A percentile compares a stretch with the other conserved stretches of the same genome.
These are phyloP conservation scores for Coniferiporia weirii DNA, from an alignment of 1,284 basidiomycete species.

Conservation along the genomic window DNA sequence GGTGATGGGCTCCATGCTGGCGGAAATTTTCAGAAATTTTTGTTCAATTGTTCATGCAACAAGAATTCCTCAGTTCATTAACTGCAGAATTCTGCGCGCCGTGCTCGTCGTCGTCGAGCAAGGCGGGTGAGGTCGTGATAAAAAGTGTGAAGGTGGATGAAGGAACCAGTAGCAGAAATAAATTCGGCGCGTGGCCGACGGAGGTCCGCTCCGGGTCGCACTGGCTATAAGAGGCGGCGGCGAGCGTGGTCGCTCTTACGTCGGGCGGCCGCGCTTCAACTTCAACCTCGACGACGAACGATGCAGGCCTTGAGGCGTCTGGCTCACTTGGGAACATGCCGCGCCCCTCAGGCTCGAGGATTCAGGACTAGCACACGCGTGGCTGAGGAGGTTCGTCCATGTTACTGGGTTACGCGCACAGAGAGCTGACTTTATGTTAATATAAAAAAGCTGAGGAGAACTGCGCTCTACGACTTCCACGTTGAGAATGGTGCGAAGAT, in stretches of 20 bases:
- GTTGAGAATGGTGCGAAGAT: constrained; percentile 84
- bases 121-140: background rate
- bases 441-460: constrained; percentile 47
- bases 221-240: background rate
- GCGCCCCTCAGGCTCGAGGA: background rate
- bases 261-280: background rate
- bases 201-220: background rate
- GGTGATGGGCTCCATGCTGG: constrained; percentile 28
- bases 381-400: constrained; percentile 3
- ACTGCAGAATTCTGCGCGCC: background rate
- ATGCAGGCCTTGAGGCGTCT: constrained; percentile 6
- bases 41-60: background rate
- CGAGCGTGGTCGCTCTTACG: background rate
- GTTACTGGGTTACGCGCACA: background rate
- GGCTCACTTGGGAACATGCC: background rate
- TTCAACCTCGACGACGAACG: background rate
- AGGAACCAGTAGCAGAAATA: background rate
- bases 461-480: constrained; percentile 91
- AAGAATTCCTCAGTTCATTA: background rate
- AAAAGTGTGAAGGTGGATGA: background rate
- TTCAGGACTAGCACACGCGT: constrained; percentile 3
- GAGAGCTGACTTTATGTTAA: background rate
- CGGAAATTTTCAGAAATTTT: background rate
- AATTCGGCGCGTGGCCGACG: background rate
- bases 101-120: background rate